Base-by-base conservation (phyloP, 2,329 filamentous ascomycete species). In the Trematosphaeria pertusa region DNA sequence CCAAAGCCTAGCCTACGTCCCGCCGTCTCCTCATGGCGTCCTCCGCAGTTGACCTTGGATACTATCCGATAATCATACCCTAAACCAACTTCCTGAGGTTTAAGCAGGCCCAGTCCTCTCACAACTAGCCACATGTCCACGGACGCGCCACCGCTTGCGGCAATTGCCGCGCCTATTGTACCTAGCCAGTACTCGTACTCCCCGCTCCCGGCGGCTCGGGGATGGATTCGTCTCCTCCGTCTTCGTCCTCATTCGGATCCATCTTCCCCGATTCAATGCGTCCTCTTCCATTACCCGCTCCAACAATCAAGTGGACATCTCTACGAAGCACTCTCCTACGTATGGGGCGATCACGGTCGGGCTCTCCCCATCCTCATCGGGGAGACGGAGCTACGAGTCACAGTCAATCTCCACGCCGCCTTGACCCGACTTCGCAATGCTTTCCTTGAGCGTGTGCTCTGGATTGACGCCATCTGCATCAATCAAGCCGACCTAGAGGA, bases 381-480 rank as follows among this genome's bases (percentile, higher is more conserved):
- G 7, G 7, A 12, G 8, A 28, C 12, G 12, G 12, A 28, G 24
- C 8, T 28, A 7, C 8, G 12, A 12, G 24, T 28, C 8, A 28
- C 24, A 12, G 24, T 12, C 8, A 28, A 28, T 12, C 24, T 28
- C 12, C 24, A 28, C 24, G 24, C 24, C 12, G 24, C 24, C 12
- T 12, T 28, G 24, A 7, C 7, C 12, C 24, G 12, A 8, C 24
- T 28, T 28, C 24, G 12, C 7, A 12, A 28, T 12, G 12, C 7
- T 28, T 12, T 28, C 12, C 24, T 28, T 28, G 24, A 28, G 12
- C 24, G 24, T 28, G 24, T 28, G 12, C 12, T 28, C 12, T 28
- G 24, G 24, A 20, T 40, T 14, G 46, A 49, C 44, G 41, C 40
- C 12, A 11, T 49, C 12, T 45, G 41, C 21, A 46, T 49, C 42